phyloP scores from a whole-genome alignment of 106 monocot genomes.

The Cymbidium sinense region DNA sequence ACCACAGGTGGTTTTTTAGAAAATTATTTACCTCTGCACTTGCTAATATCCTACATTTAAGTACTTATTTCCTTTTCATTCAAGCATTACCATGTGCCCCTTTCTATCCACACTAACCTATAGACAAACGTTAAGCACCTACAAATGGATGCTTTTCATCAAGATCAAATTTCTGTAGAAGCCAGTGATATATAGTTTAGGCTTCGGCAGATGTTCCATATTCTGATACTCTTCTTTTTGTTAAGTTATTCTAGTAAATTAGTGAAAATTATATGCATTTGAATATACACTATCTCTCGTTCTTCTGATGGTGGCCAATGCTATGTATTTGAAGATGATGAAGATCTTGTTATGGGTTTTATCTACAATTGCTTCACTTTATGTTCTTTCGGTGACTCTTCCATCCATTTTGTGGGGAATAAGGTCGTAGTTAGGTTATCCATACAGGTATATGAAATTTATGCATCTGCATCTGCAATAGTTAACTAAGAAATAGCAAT shows the following conservation, averaged over 20 bases:
- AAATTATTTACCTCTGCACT: not conserved
- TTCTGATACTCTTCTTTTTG: not conserved
- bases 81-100: not conserved
- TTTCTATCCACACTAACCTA: no score
- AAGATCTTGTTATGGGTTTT: not conserved
- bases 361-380: not conserved
- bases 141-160: not conserved
- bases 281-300: not conserved
- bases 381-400: not conserved
- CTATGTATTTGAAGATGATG: not conserved
- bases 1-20: constrained; percentile 29
- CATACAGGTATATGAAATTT: no score
- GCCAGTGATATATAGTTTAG: not conserved
- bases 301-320: not conserved
- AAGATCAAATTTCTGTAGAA: not conserved
- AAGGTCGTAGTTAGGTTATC: not conserved
- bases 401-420: not conserved
- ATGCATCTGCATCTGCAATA: no score
- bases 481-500: no score
- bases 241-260: not conserved
- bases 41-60: not conserved
- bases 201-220: not conserved
- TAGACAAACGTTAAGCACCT: not conserved
- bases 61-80: not conserved
- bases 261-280: not conserved